phyloP scores from a whole-genome alignment of 2,329 filamentous ascomycete genomes.

The Arthrobotrys megalospora region DNA sequence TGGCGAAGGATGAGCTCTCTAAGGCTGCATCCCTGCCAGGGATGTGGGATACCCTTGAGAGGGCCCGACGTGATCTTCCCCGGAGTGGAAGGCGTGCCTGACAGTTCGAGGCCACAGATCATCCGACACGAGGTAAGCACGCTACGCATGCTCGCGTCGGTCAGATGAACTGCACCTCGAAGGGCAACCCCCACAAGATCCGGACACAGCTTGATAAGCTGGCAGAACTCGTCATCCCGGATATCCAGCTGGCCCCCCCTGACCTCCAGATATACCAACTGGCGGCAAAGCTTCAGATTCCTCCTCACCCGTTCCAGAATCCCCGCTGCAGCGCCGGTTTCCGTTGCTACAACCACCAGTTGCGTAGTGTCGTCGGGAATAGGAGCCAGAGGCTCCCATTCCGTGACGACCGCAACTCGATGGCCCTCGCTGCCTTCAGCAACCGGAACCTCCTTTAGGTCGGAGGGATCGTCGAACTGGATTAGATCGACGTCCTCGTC shows the following conservation, averaged over 20 bases:
- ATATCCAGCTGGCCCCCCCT: conserved; percentile 14
- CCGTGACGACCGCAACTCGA: conserved; percentile 9
- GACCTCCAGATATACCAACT: conserved; percentile 17
- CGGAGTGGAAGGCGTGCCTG: conserved; percentile 23
- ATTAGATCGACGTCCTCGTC: conserved; percentile 17
- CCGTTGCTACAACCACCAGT: conserved; percentile 15
- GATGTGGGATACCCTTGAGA: not conserved
- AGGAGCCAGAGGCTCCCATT: conserved; percentile 13
- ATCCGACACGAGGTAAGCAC: conserved; percentile 24
- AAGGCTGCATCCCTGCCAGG: conserved; percentile 17
- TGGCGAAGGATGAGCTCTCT: conserved; percentile 17
- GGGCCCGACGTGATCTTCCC: not conserved
- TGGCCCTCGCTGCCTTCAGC: conserved; percentile 1
- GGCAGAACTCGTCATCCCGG: conserved; percentile 16
- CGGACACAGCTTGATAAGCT: conserved; percentile 12
- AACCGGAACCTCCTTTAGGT: not conserved
- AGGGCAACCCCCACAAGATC: conserved; percentile 26
- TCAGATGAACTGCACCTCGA: conserved; percentile 16
- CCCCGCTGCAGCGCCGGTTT: conserved; percentile 10
- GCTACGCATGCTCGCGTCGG: conserved; percentile 20
- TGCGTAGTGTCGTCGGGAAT: not conserved
- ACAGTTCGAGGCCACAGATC: conserved; percentile 20
- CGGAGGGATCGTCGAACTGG: conserved; percentile 16
- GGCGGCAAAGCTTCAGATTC: not conserved
- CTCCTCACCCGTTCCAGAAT: conserved; percentile 20